Evolutionary conservation across 192 early-diverging fungal genomes (phyloP).

Genomic region (Chytriomyces sp.): DNA sequence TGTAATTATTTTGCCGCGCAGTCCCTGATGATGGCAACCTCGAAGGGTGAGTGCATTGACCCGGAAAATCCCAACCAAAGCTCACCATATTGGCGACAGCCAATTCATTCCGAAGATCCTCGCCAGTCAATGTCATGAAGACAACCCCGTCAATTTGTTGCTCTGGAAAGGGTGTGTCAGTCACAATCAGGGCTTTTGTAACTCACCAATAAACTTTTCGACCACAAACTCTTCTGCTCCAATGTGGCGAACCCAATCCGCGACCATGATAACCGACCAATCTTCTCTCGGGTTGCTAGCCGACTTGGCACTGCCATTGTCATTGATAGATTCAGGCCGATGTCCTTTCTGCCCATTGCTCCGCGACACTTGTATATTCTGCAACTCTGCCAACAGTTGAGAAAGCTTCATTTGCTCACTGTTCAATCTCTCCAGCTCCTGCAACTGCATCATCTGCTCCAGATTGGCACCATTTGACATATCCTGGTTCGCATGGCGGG

Average conservation of each 20-base stretch:
- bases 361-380: not conserved
- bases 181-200: not conserved
- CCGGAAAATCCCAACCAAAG: conserved; percentile 5
- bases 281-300: not conserved
- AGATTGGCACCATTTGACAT: too few relatives aligned
- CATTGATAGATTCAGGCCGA: not conserved
- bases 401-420: not conserved
- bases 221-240: not conserved
- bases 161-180: not conserved
- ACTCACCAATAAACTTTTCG: conserved; percentile 3
- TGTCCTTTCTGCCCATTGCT: not conserved
- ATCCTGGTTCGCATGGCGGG: too few relatives aligned
- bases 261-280: conserved; percentile 12
- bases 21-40: too few relatives aligned
- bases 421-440: not conserved
- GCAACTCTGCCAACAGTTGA: not conserved
- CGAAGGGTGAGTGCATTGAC: too few relatives aligned
- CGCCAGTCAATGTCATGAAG: not conserved
- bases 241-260: conserved; percentile 13
- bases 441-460: not conserved
- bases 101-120: not conserved
- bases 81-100: not conserved
- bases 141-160: conserved; percentile 14
- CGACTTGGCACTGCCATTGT: too few relatives aligned
- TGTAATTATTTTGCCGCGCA: not conserved